Percentiles rank a stretch among this genome's conserved stretches.
Conservation (phyloP, 495 filamentous ascomycete genomes). For the Hypoxylon trugodes region DNA sequence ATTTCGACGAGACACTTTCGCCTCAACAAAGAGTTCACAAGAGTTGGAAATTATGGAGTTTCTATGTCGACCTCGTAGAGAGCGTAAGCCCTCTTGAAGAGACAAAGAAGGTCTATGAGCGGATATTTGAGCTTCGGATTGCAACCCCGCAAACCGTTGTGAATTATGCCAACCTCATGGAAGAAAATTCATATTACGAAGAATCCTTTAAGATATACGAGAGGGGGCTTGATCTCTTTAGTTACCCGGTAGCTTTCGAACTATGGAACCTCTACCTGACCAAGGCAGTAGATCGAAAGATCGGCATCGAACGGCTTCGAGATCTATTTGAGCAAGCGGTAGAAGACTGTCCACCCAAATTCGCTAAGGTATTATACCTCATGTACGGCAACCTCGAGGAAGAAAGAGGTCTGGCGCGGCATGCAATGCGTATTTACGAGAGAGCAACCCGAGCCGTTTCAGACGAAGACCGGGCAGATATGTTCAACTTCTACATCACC, state of each 20-base stretch:
- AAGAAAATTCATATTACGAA: conserved; percentile 95
- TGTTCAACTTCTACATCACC: conserved; percentile 99
- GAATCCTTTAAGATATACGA: conserved; percentile 99
- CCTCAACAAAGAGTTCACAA: conserved; percentile 98
- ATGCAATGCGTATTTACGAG: conserved; percentile 99
- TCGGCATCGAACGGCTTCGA: conserved; percentile 90
- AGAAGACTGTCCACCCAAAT: conserved; percentile 92
- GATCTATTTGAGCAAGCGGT: conserved; percentile 98
- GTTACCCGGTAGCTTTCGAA: conserved; percentile 96
- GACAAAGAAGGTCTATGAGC: conserved; percentile 91
- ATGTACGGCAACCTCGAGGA: conserved; percentile 99
- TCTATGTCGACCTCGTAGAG: conserved; percentile 98
- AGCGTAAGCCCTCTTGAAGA: conserved; percentile 91
- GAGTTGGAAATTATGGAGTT: conserved; percentile 99
- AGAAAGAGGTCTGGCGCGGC: conserved; percentile 92
- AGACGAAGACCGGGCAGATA: conserved; percentile 92
- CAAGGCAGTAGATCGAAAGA: conserved; percentile 94
- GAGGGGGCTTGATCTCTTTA: conserved; percentile 94
- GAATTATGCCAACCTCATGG: conserved; percentile 96
- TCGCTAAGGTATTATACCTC: conserved; percentile 92
- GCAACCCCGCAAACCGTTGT: conserved; percentile 98
- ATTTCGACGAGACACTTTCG: conserved; percentile 93
- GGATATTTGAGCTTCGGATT: conserved; percentile 98
- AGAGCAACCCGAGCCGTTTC: conserved; percentile 94
- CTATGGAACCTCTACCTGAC: conserved; percentile 98